A percentile compares a stretch with the other conserved stretches of the same genome.
These are phyloP conservation scores for Pseudozyma flocculosa DNA, from an alignment of 1,284 basidiomycete genomes.

Conservation along the genomic window DNA sequence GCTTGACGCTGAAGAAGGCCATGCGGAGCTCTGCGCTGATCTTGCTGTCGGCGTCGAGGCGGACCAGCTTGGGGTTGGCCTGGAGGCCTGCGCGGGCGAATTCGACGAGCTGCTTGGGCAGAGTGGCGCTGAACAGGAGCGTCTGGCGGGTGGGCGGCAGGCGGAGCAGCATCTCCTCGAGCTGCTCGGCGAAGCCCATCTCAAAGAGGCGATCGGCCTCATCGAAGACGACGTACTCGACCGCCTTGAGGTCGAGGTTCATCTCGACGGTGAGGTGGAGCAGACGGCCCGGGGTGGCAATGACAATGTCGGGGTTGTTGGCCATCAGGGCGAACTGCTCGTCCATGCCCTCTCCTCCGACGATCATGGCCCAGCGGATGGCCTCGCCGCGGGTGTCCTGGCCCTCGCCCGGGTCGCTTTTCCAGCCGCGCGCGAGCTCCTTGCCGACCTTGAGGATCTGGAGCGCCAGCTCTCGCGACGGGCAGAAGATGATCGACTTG, in stretches of 20 bases:
- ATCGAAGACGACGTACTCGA: constrained; percentile 93
- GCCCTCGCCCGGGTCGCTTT: constrained; percentile 58
- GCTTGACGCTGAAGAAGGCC: constrained; percentile 90
- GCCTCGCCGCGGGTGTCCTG: constrained; percentile 64
- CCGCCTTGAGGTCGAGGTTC: constrained; percentile 84
- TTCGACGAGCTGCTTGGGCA: constrained; percentile 92
- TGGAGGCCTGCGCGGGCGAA: constrained; percentile 91
- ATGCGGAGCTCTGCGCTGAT: constrained; percentile 90
- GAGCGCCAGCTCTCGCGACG: constrained; percentile 88
- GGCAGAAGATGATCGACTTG: constrained; percentile 83
- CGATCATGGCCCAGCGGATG: constrained; percentile 88
- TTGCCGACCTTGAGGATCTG: constrained; percentile 95
- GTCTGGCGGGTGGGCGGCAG: constrained; percentile 86
- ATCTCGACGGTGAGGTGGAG: constrained; percentile 95
- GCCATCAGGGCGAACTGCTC: constrained; percentile 96
- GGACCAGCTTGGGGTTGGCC: constrained; percentile 87
- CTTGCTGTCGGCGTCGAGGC: constrained; percentile 92
- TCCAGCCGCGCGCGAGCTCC: constrained; percentile 74
- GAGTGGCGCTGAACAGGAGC: constrained; percentile 89
- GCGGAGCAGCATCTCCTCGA: constrained; percentile 85
- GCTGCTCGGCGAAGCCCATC: constrained; percentile 91
- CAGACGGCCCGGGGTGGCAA: constrained; percentile 91
- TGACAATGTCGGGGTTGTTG: constrained; percentile 71
- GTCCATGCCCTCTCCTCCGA: constrained; percentile 92
- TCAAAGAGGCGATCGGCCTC: constrained; percentile 97